Conservation (phyloP, 2,329 filamentous ascomycete genomes). For the Aspergillus ruber region DNA sequence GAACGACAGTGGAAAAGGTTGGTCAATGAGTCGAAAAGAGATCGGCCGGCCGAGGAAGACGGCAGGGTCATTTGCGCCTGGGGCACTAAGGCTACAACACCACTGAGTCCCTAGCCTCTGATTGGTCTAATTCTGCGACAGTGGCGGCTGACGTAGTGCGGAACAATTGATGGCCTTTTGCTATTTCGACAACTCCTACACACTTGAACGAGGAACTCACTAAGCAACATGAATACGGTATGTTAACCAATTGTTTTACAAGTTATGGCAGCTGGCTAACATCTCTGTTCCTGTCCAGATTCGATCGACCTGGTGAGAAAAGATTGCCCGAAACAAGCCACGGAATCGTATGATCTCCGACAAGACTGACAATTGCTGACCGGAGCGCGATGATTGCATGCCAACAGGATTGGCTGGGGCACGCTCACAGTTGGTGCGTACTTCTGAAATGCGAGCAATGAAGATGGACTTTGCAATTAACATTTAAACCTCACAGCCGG, state of each 20-base stretch:
- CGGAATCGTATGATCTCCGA: background rate
- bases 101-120: background rate
- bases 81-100: background rate
- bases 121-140: too few relatives aligned
- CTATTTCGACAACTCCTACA: background rate
- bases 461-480: conserved; percentile 2
- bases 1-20: background rate
- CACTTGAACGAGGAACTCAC: background rate
- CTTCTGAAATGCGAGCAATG: background rate
- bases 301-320: conserved; percentile 52
- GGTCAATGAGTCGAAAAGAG: background rate
- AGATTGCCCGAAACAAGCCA: background rate
- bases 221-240: conserved; percentile 49
- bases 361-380: background rate
- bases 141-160: background rate
- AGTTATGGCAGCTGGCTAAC: background rate
- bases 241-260: conserved; percentile 12
- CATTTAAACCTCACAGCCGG: conserved; percentile 54
- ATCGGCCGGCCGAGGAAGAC: too few relatives aligned
- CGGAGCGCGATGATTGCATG: conserved; percentile 11
- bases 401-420: conserved; percentile 78
- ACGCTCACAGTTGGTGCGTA: conserved; percentile 71
- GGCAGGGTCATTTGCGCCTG: background rate
- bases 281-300: conserved; percentile 34
- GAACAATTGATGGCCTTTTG: background rate